Evolutionary conservation across 768 basidiomycete species (phyloP), one percentile per base, ranked within the genome.

Genomic region (Calocybe gangraenosa): DNA sequence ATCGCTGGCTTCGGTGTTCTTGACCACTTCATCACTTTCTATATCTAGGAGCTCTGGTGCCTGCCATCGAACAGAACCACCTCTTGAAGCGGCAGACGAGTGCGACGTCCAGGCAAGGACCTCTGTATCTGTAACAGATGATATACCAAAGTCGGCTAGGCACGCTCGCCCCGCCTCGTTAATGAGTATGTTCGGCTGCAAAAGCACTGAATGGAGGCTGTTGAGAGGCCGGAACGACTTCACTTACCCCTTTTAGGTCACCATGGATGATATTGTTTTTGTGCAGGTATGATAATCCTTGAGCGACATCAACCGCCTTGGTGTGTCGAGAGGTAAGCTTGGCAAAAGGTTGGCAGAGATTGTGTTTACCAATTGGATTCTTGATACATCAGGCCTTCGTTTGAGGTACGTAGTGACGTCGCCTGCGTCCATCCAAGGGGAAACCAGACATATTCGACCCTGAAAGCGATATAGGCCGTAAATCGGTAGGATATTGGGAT

Each of bases 1-100:
- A 28, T 44, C 43, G 22, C 43, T 44, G n/a, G 33, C 34, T 44
- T 22, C 33, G 14, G 18, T 44, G 17, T 44, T 44, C 23, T 44
- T 37, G 3, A 44, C 11, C n/a, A 32, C 6, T 3, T 31, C 17
- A 22, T 37, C 35, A 17, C 5, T 3, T 19, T 40, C 22, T 3
- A 49, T 21, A 25, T 41, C 38, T 3, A 45, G 39, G 2, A 49
- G 28, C 38, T 49, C 48, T 22, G 38, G 48, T 15, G 48, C 48
- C 31, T 49, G 43, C 38, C 39, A 45, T 25, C 39, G 37, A 17
- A 20, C 25, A 11, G 40, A 28, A 13, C 40, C 28, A 3, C 28
- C 28, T 31, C 6, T 9, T 6, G 35, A 17, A 23, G 25, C 38
- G 15, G 35, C 39, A 4, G 44, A 25, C 17, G 48, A 41, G 17